A percentile compares a stretch with the other conserved stretches of the same genome.
These are phyloP conservation scores for Gossypium gossypioides DNA, from an alignment of 441 rosid genomes.

Conservation along the genomic window DNA sequence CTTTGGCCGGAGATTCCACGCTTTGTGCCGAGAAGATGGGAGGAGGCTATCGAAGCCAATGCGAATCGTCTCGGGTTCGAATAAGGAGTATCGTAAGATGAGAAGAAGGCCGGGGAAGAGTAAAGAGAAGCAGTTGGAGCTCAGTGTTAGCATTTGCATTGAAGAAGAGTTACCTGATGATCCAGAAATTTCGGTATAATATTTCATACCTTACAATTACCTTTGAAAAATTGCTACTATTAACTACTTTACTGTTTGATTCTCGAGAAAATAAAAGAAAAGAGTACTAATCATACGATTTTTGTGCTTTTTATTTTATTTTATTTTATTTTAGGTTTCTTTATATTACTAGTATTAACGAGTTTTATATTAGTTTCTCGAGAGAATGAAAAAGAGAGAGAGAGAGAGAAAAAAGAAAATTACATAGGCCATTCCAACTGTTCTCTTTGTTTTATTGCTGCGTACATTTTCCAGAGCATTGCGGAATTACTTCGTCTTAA, in stretches of 20 bases:
- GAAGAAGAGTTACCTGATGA: slow-evolving; percentile 79
- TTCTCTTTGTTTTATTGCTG: not conserved
- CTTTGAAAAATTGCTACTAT: not conserved
- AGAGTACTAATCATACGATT: not conserved
- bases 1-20: slow-evolving; percentile 28
- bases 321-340: not conserved
- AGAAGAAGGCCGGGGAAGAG: slow-evolving; percentile 39
- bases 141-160: slow-evolving; percentile 65
- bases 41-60: slow-evolving; percentile 17
- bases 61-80: slow-evolving; percentile 27
- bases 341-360: not conserved
- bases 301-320: not conserved
- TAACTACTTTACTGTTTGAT: not conserved
- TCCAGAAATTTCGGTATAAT: slow-evolving; percentile 58
- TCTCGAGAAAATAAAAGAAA: not conserved
- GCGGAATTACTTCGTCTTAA: slow-evolving; percentile 77
- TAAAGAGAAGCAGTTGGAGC: slow-evolving; percentile 52
- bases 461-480: slow-evolving; percentile 38
- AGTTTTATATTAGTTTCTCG: not conserved
- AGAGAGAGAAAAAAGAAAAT: not conserved
- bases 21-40: slow-evolving; percentile 22
- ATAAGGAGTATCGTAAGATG: slow-evolving; percentile 59
- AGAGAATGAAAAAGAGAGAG: not conserved
- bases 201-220: not conserved
- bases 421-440: not conserved